Percentiles rank a stretch among this genome's conserved stretches.
phyloP scores from a whole-genome alignment of 257 asterid genomes.

The Salvia splendens region DNA sequence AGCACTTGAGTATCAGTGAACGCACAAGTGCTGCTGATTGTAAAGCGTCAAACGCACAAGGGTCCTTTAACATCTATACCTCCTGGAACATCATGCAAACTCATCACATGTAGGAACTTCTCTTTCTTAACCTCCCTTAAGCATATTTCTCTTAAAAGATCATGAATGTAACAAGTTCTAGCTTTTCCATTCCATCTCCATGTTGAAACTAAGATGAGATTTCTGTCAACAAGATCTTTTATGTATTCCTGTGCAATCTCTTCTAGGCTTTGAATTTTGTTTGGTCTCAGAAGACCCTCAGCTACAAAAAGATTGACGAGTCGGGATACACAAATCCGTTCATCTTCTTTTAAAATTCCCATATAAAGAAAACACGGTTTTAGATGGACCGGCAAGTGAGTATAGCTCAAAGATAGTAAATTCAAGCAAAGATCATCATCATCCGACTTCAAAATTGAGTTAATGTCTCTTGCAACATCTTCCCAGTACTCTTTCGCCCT shows the following conservation, averaged over 20 bases:
- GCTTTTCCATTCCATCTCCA: background rate
- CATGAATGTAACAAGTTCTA: background rate
- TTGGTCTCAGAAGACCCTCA: slow-evolving; percentile 6
- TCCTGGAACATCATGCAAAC: background rate
- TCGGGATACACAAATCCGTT: background rate
- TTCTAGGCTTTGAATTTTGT: background rate
- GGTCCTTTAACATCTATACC: background rate
- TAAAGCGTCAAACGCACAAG: background rate
- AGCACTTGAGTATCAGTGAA: background rate
- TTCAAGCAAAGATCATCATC: slow-evolving; percentile 17
- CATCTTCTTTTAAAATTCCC: background rate
- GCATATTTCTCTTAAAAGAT: slow-evolving; percentile 3
- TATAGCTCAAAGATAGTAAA: slow-evolving; percentile 6
- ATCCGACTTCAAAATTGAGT: slow-evolving; percentile 6
- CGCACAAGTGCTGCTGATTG: background rate
- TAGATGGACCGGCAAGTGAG: slow-evolving; percentile 1
- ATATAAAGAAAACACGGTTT: slow-evolving; percentile 13
- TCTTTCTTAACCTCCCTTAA: slow-evolving; percentile 9
- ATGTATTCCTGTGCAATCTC: slow-evolving; percentile 2
- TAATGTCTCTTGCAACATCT: background rate
- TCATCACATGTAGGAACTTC: background rate
- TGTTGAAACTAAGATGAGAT: slow-evolving; percentile 3
- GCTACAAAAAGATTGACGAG: slow-evolving; percentile 1
- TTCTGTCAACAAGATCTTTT: background rate
- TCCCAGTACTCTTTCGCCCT: background rate